These are phyloP conservation scores for Medicago arabica DNA, from an alignment of 306 rosid genomes.

Conservation along the genomic window DNA sequence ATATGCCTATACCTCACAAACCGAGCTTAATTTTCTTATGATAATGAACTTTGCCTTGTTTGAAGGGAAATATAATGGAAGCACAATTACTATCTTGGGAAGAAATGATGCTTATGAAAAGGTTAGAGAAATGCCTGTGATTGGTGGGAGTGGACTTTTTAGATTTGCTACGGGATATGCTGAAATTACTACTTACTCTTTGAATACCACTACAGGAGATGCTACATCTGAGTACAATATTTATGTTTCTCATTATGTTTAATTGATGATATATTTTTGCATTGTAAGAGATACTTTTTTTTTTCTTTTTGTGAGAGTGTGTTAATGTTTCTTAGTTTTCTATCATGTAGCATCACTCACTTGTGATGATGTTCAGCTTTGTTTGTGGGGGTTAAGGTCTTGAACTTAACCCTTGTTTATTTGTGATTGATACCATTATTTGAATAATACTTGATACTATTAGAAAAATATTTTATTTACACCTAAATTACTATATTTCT, in stretches of 20 bases:
- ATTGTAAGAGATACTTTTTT: not conserved
- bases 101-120: constrained; percentile 45
- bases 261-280: not conserved
- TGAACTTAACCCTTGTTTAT: not conserved
- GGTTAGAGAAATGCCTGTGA: constrained; percentile 69
- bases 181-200: constrained; percentile 33
- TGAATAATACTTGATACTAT: not conserved
- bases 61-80: constrained; percentile 72
- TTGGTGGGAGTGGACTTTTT: constrained; percentile 75
- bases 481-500: not conserved
- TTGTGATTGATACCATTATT: not conserved
- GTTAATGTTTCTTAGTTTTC: not conserved
- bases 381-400: not conserved
- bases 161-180: constrained; percentile 68
- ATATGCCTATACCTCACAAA: constrained; percentile 51
- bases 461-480: not conserved
- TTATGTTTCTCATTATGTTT: constrained; percentile 28
- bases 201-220: constrained; percentile 33
- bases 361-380: not conserved
- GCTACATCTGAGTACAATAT: constrained; percentile 54
- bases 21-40: constrained; percentile 47
- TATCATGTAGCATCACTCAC: not conserved
- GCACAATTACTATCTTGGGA: constrained; percentile 60
- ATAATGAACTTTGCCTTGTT: constrained; percentile 58
- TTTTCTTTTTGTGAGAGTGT: not conserved